A percentile compares a stretch with the other conserved stretches of the same genome.
phyloP scores from a whole-genome alignment of 768 basidiomycete species.

The Epithele typhae region DNA sequence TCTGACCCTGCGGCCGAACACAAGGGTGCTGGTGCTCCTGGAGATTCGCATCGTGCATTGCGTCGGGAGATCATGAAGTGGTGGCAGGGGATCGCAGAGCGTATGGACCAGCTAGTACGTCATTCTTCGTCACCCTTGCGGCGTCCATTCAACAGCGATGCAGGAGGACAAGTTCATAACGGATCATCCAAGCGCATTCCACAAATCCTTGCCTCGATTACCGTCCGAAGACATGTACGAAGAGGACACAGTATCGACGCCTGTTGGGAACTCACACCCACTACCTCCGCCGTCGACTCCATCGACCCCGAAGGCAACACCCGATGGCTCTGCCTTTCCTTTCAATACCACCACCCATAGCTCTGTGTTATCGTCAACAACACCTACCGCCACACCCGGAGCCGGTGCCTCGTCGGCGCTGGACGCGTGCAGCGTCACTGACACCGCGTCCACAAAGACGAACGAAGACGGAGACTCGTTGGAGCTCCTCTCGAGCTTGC shows the following conservation, averaged over 20 bases:
- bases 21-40: slow-evolving; percentile 1
- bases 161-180: slow-evolving; percentile 41
- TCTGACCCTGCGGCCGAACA: slow-evolving; percentile 5
- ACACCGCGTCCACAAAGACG: neutral
- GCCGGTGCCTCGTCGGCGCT: neutral
- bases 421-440: slow-evolving; percentile 3
- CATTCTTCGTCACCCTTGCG: neutral
- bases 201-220: slow-evolving; percentile 55
- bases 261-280: slow-evolving; percentile 19
- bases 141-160: neutral
- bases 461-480: slow-evolving; percentile 26
- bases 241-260: slow-evolving; percentile 15
- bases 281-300: slow-evolving; percentile 19
- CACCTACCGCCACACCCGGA: too few species aligned
- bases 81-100: slow-evolving; percentile 62
- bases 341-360: slow-evolving; percentile 4
- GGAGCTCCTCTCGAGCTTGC: slow-evolving; percentile 42
- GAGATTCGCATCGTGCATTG: slow-evolving; percentile 44
- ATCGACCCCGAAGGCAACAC: slow-evolving; percentile 4
- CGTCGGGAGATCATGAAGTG: slow-evolving; percentile 57
- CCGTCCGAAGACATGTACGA: slow-evolving; percentile 43
- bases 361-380: too few species aligned
- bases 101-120: slow-evolving; percentile 57
- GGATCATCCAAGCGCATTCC: slow-evolving; percentile 18
- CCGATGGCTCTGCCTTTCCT: slow-evolving; percentile 3